These are phyloP conservation scores for Posidonia oceanica DNA, from an alignment of 116 monocot genomes.

Conservation along the genomic window DNA sequence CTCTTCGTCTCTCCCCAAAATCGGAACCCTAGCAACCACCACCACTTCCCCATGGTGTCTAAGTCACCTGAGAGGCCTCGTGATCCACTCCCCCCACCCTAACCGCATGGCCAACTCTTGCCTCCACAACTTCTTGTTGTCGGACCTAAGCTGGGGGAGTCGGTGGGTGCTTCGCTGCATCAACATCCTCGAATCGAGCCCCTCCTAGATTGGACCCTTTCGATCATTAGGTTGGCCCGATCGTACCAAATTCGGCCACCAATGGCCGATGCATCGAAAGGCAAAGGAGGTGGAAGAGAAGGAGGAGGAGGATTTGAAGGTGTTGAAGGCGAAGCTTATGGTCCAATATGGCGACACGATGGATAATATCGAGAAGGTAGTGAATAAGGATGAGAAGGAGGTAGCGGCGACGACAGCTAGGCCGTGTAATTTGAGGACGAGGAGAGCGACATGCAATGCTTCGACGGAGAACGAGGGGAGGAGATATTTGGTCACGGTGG, in stretches of 20 bases:
- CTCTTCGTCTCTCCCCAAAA: too few species aligned
- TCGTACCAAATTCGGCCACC: background rate
- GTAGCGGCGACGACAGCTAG: background rate
- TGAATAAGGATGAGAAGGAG: slow-evolving; percentile 1
- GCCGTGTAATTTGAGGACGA: slow-evolving; percentile 47
- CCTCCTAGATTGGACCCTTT: background rate
- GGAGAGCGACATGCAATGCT: slow-evolving; percentile 23
- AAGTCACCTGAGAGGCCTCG: too few species aligned
- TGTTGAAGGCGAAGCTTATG: background rate
- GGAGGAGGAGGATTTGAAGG: slow-evolving; percentile 8
- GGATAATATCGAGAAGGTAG: background rate
- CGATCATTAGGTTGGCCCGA: background rate
- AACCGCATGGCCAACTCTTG: slow-evolving; percentile 5
- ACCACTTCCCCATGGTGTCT: background rate
- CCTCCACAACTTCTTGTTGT: slow-evolving; percentile 42
- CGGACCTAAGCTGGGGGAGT: slow-evolving; percentile 29
- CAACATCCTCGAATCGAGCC: background rate
- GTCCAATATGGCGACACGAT: background rate
- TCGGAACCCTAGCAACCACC: background rate
- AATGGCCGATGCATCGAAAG: background rate
- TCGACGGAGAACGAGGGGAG: slow-evolving; percentile 10
- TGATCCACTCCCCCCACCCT: too few species aligned
- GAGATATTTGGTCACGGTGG: background rate
- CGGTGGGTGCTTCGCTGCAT: slow-evolving; percentile 28
- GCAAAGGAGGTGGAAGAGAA: background rate